Evolutionary conservation across 495 filamentous ascomycete species (phyloP).

Genomic region (Lasiosphaeria ovina): DNA sequence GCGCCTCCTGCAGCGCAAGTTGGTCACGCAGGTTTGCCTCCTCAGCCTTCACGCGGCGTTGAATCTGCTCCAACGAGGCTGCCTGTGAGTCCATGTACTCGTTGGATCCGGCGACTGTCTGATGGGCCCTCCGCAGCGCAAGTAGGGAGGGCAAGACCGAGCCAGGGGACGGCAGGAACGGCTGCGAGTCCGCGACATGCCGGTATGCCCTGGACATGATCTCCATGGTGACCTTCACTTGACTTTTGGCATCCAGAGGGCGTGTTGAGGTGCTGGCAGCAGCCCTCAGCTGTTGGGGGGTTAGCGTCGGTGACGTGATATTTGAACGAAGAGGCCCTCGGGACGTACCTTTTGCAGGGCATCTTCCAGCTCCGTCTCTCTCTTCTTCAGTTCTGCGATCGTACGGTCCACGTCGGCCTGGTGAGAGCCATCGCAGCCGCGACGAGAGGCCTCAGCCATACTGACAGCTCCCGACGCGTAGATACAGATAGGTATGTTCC

Average conservation of each 20-base stretch:
- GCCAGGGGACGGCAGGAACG: constrained; percentile 60
- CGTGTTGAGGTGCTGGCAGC: constrained; percentile 19
- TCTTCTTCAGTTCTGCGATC: constrained; percentile 60
- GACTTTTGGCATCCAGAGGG: constrained; percentile 23
- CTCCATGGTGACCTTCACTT: constrained; percentile 40
- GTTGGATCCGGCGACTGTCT: constrained; percentile 62
- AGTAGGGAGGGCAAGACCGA: constrained; percentile 71
- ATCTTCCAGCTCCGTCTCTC: constrained; percentile 63
- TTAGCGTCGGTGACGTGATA: constrained; percentile 1
- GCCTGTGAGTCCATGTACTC: constrained; percentile 55
- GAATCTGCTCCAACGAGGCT: constrained; percentile 50
- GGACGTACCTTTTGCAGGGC: constrained; percentile 47
- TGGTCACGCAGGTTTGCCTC: constrained; percentile 63
- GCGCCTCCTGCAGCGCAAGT: constrained; percentile 52
- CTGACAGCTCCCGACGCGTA: not conserved
- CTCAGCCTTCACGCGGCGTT: constrained; percentile 57
- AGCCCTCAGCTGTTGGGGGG: not conserved
- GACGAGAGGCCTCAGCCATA: constrained; percentile 16
- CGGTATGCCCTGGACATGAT: constrained; percentile 66
- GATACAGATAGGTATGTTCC: not conserved
- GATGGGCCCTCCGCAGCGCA: constrained; percentile 62
- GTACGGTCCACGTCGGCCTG: constrained; percentile 61
- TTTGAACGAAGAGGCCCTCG: not conserved
- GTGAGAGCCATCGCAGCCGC: constrained; percentile 25
- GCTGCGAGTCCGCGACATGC: constrained; percentile 55